Base-by-base conservation (phyloP, 805 yeast genomes). In the Spencermartinsiella europaea region DNA sequence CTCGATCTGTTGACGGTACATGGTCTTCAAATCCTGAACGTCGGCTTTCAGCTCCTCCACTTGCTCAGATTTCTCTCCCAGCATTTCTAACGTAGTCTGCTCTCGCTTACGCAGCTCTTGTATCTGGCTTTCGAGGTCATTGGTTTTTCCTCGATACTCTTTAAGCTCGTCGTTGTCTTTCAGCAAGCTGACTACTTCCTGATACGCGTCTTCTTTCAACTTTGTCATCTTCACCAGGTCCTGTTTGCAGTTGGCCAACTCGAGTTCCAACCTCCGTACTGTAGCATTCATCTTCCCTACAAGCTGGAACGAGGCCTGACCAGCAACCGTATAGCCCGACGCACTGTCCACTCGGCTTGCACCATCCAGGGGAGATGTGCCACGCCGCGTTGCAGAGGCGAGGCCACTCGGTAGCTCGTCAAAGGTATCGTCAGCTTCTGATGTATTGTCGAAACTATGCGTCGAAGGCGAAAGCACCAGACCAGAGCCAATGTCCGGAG, bases 31-130 rank as follows among this genome's bases (percentile, higher is more conserved):
- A 65, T 93, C 99, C 3, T 72, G 75, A 15, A 93, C 91, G 60
- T 93, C 99, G 5, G 95, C 95, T 53, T 74, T 76, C 39, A 93
- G 72, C 64, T 93, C 99, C 46, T 81, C 85, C 3, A 86, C 91
- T 51, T 72, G 74, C 62, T 95, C 99, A 4, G 87, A 75, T 61
- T 89, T 89, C 60, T 90, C 96, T 4, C 96, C 96, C 14, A 91
- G 71, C 47, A 85, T 61, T 55, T 80, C 85, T 39, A 89, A 66
- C 41, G 85, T 75, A 4, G 83, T 77, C 46, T 74, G 72, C 50
- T 79, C 79, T 4, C 76, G 58, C 17, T 63, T 58, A 15, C 69
- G 72, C 38, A 79, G 49, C 20, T 66, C 70, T 0, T 60, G 61
- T 0, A 77, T 59, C 22, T 59, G 54, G 5, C 48, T 42, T 16